These are phyloP conservation scores for Russula sp. DNA, from an alignment of 768 basidiomycete genomes.

Conservation along the genomic window DNA sequence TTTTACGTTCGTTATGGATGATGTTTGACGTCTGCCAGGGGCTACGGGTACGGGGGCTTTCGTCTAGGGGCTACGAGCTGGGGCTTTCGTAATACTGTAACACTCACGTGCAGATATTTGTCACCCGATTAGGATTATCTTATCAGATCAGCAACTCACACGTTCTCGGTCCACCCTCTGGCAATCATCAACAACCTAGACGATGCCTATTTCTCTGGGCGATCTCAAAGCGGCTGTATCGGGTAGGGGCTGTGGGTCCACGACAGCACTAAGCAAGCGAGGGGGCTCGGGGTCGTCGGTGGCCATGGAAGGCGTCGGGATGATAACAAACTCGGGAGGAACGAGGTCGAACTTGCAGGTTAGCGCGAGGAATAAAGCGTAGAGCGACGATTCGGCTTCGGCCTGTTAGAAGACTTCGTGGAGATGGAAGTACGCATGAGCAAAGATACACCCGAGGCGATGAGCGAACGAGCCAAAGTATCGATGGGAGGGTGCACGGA, in stretches of 20 bases:
- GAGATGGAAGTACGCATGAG: constrained; percentile 34
- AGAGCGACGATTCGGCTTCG: constrained; percentile 53
- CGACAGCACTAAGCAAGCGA: too few relatives aligned
- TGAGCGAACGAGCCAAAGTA: constrained; percentile 91
- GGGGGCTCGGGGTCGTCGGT: too few relatives aligned
- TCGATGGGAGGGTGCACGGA: constrained; percentile 73
- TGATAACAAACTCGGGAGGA: constrained; percentile 76
- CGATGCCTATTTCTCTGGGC: constrained; percentile 18
- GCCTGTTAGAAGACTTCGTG: constrained; percentile 87
- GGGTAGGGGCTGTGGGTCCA: not conserved
- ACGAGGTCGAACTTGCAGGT: constrained; percentile 78
- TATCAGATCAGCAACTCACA: not conserved
- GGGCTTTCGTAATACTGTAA: too few relatives aligned
- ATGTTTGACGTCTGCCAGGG: too few relatives aligned
- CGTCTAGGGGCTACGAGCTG: too few relatives aligned
- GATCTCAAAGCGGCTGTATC: constrained; percentile 58
- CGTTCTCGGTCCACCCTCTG: not conserved
- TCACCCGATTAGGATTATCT: not conserved
- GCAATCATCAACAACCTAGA: not conserved
- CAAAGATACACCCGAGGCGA: constrained; percentile 89
- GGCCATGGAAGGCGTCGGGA: constrained; percentile 40
- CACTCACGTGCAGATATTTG: too few relatives aligned
- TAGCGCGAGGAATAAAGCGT: constrained; percentile 66
- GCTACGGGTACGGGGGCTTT: too few relatives aligned
- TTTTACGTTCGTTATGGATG: too few relatives aligned